Evolutionary conservation across 1,284 basidiomycete species (phyloP).

Genomic region (Boletellus deceptivus): DNA sequence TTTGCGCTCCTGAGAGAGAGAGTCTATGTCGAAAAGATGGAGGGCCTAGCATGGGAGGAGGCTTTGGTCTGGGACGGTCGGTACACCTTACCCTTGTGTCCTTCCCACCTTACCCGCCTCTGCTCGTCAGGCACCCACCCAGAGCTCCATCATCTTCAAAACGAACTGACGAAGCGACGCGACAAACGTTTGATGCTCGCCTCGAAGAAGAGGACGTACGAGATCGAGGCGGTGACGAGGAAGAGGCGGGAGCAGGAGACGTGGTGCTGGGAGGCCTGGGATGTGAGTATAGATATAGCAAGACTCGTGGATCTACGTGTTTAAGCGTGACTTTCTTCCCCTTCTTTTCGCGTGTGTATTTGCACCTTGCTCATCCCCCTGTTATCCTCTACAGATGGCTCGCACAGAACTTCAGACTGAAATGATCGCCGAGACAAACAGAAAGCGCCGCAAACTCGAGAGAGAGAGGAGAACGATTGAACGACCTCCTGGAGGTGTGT

Average conservation of each 20-base stretch:
- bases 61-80: conserved; percentile 61
- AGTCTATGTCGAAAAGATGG: conserved; percentile 82
- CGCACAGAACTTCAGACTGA: conserved; percentile 75
- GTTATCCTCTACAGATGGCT: conserved; percentile 43
- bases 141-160: conserved; percentile 76
- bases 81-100: conserved; percentile 18
- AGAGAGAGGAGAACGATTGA: conserved; percentile 75
- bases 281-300: conserved; percentile 42
- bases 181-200: conserved; percentile 75
- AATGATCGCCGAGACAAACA: conserved; percentile 80
- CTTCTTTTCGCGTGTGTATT: conserved; percentile 6
- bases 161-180: conserved; percentile 67
- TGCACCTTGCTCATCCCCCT: conserved; percentile 7
- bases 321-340: conserved; percentile 5
- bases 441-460: conserved; percentile 78
- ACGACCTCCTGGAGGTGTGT: conserved; percentile 65
- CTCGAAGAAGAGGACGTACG: conserved; percentile 63
- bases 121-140: conserved; percentile 68
- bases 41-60: conserved; percentile 75
- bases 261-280: conserved; percentile 76
- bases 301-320: neutral
- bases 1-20: conserved; percentile 72
- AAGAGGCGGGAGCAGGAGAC: conserved; percentile 60
- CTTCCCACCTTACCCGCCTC: conserved; percentile 5
- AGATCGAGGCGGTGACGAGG: conserved; percentile 54